These are phyloP conservation scores for Corynascus novoguineensis DNA, from an alignment of 495 filamentous ascomycete species.

Conservation along the genomic window DNA sequence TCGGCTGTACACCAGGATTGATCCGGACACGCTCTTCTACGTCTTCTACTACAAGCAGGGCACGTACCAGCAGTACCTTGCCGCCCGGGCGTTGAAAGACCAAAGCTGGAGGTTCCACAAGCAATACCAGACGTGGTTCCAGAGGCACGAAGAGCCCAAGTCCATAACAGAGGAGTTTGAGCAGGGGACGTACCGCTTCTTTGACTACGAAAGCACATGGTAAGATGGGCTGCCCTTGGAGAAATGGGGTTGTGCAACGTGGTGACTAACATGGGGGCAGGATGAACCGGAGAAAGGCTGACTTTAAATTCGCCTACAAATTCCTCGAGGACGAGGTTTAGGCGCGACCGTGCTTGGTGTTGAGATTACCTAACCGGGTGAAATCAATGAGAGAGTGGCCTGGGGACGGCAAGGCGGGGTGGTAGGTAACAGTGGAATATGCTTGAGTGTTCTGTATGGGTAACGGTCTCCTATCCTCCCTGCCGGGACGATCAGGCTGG, in stretches of 20 bases:
- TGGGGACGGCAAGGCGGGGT: neutral
- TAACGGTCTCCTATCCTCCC: neutral
- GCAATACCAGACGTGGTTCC: constrained; percentile 99
- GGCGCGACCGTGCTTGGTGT: neutral
- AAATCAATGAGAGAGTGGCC: neutral
- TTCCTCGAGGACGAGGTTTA: constrained; percentile 45
- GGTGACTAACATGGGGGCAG: constrained; percentile 40
- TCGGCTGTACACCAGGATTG: constrained; percentile 76
- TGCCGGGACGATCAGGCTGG: constrained; percentile 1
- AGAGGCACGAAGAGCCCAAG: constrained; percentile 96
- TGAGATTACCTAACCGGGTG: neutral
- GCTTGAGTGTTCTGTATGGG: constrained; percentile 5
- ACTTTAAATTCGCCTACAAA: constrained; percentile 98
- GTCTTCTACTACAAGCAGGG: constrained; percentile 98
- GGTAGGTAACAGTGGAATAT: neutral
- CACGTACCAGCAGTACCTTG: constrained; percentile 93
- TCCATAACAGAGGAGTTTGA: constrained; percentile 97
- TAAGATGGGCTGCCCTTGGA: constrained; percentile 43
- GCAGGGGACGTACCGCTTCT: constrained; percentile 97
- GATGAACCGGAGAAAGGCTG: constrained; percentile 98
- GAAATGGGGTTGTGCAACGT: constrained; percentile 2
- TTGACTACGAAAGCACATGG: constrained; percentile 99
- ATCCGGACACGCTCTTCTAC: constrained; percentile 96
- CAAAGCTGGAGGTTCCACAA: constrained; percentile 99
- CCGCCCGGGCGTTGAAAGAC: constrained; percentile 88